These are phyloP conservation scores for Penicillium coprophilum DNA, from an alignment of 495 filamentous ascomycete species.

Conservation along the genomic window DNA sequence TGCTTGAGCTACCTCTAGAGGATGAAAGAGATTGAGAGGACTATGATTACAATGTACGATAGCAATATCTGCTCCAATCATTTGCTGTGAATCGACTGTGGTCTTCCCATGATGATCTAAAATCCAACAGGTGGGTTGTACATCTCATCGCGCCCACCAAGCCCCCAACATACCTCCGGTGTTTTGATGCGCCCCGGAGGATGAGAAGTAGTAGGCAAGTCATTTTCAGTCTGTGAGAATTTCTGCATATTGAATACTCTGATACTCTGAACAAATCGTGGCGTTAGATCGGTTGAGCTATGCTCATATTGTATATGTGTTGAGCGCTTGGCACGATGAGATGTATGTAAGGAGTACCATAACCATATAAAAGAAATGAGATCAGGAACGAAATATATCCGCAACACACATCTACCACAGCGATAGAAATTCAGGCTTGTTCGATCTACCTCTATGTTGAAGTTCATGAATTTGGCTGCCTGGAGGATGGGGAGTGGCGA, in stretches of 20 bases:
- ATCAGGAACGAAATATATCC: neutral
- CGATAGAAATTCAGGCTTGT: neutral
- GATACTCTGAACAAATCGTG: too few species aligned
- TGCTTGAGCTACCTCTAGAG: neutral
- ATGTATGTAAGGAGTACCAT: neutral
- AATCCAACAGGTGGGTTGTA: too few species aligned
- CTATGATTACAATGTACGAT: neutral
- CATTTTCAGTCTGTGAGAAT: too few species aligned
- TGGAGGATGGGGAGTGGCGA: neutral
- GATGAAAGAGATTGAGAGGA: neutral
- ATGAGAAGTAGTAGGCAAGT: too few species aligned
- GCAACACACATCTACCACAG: neutral
- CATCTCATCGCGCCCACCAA: too few species aligned
- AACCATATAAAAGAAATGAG: neutral
- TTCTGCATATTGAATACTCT: too few species aligned
- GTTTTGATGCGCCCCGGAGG: too few species aligned
- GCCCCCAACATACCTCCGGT: too few species aligned
- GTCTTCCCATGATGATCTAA: neutral
- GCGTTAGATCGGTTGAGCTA: too few species aligned
- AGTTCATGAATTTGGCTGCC: neutral
- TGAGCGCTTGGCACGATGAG: too few species aligned
- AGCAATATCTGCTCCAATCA: neutral
- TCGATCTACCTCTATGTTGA: neutral
- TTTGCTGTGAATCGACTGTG: neutral
- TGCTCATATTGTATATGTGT: too few species aligned